Evolutionary conservation across 2,329 filamentous ascomycete species (phyloP).

Genomic region (Paecilomyces dactylethromorphus): DNA sequence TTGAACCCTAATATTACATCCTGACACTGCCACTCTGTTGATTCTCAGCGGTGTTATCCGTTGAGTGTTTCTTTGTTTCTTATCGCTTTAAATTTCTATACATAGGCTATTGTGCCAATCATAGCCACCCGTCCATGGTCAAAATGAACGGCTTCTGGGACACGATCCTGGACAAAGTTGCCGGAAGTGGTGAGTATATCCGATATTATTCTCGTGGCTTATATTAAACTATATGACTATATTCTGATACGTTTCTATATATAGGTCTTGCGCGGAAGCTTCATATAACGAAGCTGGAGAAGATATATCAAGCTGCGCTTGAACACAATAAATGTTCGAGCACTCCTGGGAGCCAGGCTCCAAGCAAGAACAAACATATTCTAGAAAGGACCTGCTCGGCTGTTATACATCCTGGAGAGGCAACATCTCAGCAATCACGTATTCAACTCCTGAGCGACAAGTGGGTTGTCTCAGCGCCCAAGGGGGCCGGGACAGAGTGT

Average conservation of each 20-base stretch:
- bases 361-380: not conserved
- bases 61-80: not conserved
- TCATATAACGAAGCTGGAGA: not conserved
- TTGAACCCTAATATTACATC: not conserved
- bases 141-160: not conserved
- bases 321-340: not conserved
- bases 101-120: not conserved
- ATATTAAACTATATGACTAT: not conserved
- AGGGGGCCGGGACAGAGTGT: not conserved
- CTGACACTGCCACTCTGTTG: not conserved
- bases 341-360: too few relatives aligned
- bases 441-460: not conserved
- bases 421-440: not conserved
- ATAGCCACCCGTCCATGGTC: not conserved
- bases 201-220: not conserved
- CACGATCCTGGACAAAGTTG: not conserved
- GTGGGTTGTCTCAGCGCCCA: not conserved
- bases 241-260: not conserved
- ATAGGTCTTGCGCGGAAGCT: not conserved
- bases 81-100: not conserved
- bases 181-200: not conserved
- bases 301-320: not conserved
- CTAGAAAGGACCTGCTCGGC: not conserved
- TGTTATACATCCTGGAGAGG: not conserved
- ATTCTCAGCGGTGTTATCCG: not conserved